Evolutionary conservation across 768 basidiomycete genomes (phyloP), one percentile per base, ranked within the genome.

Genomic region (Kwoniella bestiolae): DNA sequence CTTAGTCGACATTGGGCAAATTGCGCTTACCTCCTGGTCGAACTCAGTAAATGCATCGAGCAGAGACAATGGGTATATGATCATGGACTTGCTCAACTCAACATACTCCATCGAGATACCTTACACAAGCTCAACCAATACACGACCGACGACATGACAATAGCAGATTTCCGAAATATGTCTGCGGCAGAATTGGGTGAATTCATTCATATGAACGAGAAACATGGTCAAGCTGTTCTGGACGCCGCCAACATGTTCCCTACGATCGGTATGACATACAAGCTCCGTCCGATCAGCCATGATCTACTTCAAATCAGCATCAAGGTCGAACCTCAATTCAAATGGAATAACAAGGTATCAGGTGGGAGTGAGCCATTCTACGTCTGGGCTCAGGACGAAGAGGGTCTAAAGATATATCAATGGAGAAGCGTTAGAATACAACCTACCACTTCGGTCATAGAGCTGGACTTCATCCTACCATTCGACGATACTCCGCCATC

Each of bases 1-100:
- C 86, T 98, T 73, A 92, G 92, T 79, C 87, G 86, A 68, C 93
- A 94, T 79, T 97, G 91, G 91, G 94, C 94, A 2, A 87, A 85
- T 70, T 89, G 88, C 44, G 87, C 90, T 11, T 84, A 86, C 2
- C 89, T 90, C 11, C 85, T 98, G 25, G 88, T 94, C 85, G 88
- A 89, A 3, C 86, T 99, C 82, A 92, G 92, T 84, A 98, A 98
- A 80, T 91, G 92, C 3, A 86, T 95, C 59, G 92, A 95, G 80
- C 90, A 90, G 76, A 87, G 91, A 26, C 82, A 96, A 72, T 99
- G 96, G 96, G 91, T 94, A 2, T 97, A 89, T 79, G 90, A 94
- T 49, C 91, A 98, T 64, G 95, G 94, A 3, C 83, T 99, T 32
- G 87, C 83, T 68, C 76, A 79, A 21, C 93, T 97, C 75, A 91